Evolutionary conservation across 345 rosid genomes (phyloP).

Genomic region (Melaleuca alternifolia): DNA sequence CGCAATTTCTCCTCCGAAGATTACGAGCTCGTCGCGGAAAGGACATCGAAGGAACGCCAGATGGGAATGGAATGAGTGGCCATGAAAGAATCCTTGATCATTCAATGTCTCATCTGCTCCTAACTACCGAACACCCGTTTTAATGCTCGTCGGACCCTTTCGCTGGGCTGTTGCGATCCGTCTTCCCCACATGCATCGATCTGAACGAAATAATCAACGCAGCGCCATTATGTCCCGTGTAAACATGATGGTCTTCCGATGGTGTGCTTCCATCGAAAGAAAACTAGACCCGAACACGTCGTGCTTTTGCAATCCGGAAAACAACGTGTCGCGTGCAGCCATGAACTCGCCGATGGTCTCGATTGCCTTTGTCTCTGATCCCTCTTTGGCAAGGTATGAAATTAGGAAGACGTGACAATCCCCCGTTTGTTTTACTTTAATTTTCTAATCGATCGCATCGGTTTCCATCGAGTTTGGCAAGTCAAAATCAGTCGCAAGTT

Average conservation of each 20-base stretch:
- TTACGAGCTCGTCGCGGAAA: not conserved
- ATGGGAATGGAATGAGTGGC: not conserved
- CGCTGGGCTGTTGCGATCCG: not conserved
- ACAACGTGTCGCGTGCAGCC: not conserved
- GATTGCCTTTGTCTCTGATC: not conserved
- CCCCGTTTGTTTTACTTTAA: not conserved
- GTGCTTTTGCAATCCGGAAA: not conserved
- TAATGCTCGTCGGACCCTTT: not conserved
- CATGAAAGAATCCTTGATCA: not conserved
- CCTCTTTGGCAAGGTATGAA: not conserved
- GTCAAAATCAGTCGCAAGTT: not conserved
- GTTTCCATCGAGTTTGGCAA: not conserved
- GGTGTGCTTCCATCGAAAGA: not conserved
- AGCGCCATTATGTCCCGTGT: too few species aligned
- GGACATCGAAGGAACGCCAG: not conserved
- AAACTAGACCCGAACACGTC: fast-evolving
- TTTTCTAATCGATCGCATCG: not conserved
- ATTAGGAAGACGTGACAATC: not conserved
- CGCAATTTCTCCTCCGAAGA: not conserved
- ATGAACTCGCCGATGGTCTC: not conserved
- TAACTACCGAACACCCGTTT: not conserved
- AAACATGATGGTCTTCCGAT: too few species aligned
- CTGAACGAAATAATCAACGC: too few species aligned
- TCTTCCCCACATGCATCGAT: too few species aligned
- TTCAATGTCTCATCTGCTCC: not conserved